Evolutionary conservation across 1,284 basidiomycete genomes (phyloP), one percentile per base, ranked within the genome.

Genomic region (Leccinum griseonigrum): DNA sequence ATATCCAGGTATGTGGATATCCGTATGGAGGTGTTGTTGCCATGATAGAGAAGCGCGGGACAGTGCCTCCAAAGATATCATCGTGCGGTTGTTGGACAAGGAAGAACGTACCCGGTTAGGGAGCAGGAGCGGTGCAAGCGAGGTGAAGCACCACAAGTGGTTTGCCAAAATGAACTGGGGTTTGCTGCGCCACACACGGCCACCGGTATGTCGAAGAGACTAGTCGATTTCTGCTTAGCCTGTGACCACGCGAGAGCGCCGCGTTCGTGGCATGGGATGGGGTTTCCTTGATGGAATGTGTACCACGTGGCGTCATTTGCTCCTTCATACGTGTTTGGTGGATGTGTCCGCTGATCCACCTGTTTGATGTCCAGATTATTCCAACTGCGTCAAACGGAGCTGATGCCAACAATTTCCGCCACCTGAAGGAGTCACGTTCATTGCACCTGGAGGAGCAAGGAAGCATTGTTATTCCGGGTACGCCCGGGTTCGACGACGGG

Each of bases 81-180:
- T 99, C 69, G 84, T 84, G 52, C 94, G 95, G 69, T 77, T 98
- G 58, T 81, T 99, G 67, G 92, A 95, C 83, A 99, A 99, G 81
- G 90, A 92, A 71, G 97, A 99, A 76, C 82, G 85, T 71, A 90
- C 87, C 67, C 86, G 97, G 59, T 77, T 99, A 59, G 97, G 97
- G 54, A 94, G 92, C 75, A 88, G 86, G 75, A 94, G 90, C 64
- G 97, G 97, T 46, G 97, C 97, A 54, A 96, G 94, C 69, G 97
- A 99, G 77, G 95, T 99, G 70, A 99, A 99, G 81, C 91, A 94
- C 68, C 96, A 98, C 84, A 97, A 95, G 76, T 99, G 97, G 97
- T 99, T 99, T 79, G 81, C 83, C 31, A 93, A 92, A 72, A 88
- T 97, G 74, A 97, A 94, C 77, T 99, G 97, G 97, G 97, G 97